phyloP scores from a whole-genome alignment of 306 rosid species.

The Alnus glutinosa region DNA sequence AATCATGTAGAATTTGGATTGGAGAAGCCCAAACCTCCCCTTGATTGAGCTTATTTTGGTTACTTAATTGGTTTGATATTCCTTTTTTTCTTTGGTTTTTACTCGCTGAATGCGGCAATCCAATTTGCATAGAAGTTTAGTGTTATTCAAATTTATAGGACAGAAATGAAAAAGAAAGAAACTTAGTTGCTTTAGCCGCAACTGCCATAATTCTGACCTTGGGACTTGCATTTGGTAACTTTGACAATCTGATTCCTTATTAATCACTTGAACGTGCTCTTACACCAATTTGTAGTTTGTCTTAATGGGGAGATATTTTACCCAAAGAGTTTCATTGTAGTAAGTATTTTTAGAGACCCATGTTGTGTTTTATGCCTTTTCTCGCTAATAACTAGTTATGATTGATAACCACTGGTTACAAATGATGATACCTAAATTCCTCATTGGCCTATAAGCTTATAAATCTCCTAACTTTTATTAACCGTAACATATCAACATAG shows the following conservation, averaged over 20 bases:
- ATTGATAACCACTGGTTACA: neutral
- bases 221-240: neutral
- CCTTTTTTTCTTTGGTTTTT: neutral
- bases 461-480: neutral
- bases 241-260: neutral
- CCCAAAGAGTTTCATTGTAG: neutral
- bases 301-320: neutral
- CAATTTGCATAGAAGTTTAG: neutral
- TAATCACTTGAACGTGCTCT: neutral
- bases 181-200: neutral
- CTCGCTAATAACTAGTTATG: neutral
- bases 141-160: neutral
- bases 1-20: no score
- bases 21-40: neutral
- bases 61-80: neutral
- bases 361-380: neutral
- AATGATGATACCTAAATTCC: neutral
- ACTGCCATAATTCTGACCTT: neutral
- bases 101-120: neutral
- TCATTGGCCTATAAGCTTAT: neutral
- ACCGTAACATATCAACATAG: neutral
- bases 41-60: slow-evolving; percentile 6
- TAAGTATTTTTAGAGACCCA: neutral
- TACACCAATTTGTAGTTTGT: neutral
- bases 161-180: neutral